Evolutionary conservation across 345 rosid species (phyloP).

Genomic region (Cochlearia excelsa): DNA sequence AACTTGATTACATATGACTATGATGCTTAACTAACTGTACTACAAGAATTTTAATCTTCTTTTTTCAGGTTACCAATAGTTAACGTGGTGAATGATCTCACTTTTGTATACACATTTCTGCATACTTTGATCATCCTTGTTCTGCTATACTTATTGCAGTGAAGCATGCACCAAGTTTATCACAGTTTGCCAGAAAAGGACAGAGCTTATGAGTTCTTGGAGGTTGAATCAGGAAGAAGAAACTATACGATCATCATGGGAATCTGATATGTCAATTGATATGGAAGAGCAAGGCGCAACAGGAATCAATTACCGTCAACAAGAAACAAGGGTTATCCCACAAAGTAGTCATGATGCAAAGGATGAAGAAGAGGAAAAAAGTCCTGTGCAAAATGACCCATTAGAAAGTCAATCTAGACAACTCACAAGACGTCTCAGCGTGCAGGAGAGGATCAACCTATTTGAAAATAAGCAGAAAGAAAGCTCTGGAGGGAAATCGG

Average conservation of each 20-base stretch:
- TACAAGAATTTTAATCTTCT: background rate
- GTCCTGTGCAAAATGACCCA: slow-evolving; percentile 41
- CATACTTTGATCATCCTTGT: slow-evolving; percentile 17
- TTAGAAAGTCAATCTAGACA: slow-evolving; percentile 51
- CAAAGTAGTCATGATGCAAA: slow-evolving; percentile 38
- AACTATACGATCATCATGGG: slow-evolving; percentile 71
- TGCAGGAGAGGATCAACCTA: slow-evolving; percentile 93
- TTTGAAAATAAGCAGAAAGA: slow-evolving; percentile 96
- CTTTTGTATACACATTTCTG: no score
- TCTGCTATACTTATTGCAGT: slow-evolving; percentile 44
- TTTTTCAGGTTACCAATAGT: slow-evolving; percentile 16
- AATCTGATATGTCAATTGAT: slow-evolving; percentile 96
- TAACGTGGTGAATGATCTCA: slow-evolving; percentile 23
- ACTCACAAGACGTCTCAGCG: slow-evolving; percentile 83
- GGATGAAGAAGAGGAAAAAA: slow-evolving; percentile 49
- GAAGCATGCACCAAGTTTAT: slow-evolving; percentile 80
- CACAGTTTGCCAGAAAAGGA: slow-evolving; percentile 70
- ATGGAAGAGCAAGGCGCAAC: slow-evolving; percentile 37
- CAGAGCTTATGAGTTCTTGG: slow-evolving; percentile 65
- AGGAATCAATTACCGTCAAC: slow-evolving; percentile 34
- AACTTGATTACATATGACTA: slow-evolving; percentile 20
- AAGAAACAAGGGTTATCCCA: slow-evolving; percentile 40
- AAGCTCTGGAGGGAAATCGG: slow-evolving; percentile 63
- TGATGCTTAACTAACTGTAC: slow-evolving; percentile 9
- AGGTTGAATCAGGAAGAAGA: slow-evolving; percentile 56